Conservation (phyloP, 1,284 basidiomycete genomes). For the Vanrija sp. region DNA sequence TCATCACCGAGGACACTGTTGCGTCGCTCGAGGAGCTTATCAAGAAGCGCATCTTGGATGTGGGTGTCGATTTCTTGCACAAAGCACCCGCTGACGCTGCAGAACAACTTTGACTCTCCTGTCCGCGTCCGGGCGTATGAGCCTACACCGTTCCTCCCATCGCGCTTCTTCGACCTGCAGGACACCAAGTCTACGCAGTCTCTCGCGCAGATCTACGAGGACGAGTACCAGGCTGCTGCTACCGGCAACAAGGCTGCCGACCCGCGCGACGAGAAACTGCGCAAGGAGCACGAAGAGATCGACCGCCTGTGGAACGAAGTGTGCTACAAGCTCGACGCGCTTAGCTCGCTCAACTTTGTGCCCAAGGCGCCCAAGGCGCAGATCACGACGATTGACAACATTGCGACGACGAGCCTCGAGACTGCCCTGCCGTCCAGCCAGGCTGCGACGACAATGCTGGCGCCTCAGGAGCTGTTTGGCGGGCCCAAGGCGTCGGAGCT, state of each 20-base stretch:
- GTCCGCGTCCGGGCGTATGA: constrained; percentile 72
- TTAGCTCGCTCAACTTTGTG: constrained; percentile 92
- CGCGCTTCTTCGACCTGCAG: constrained; percentile 81
- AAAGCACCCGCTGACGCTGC: background rate
- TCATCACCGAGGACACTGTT: constrained; percentile 85
- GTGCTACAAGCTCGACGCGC: constrained; percentile 83
- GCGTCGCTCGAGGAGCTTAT: constrained; percentile 83
- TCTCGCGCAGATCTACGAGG: constrained; percentile 93
- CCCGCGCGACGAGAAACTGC: constrained; percentile 82
- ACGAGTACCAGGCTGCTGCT: constrained; percentile 72
- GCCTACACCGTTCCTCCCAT: constrained; percentile 85
- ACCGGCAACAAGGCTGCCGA: constrained; percentile 55
- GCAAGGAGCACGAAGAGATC: constrained; percentile 84
- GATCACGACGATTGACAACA: constrained; percentile 81
- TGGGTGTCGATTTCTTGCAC: constrained; percentile 33
- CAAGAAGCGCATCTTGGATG: constrained; percentile 82
- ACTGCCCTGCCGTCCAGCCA: constrained; percentile 81
- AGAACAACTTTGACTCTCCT: constrained; percentile 82
- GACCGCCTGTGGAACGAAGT: constrained; percentile 78
- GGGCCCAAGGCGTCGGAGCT: constrained; percentile 56
- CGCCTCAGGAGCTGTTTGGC: constrained; percentile 87
- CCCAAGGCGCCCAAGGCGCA: constrained; percentile 89
- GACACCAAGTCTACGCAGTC: constrained; percentile 84
- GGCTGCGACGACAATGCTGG: constrained; percentile 73
- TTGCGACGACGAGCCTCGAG: constrained; percentile 80